Base-by-base conservation (phyloP, 164 flowering plant genomes). In the Hamamelis virginiana region DNA sequence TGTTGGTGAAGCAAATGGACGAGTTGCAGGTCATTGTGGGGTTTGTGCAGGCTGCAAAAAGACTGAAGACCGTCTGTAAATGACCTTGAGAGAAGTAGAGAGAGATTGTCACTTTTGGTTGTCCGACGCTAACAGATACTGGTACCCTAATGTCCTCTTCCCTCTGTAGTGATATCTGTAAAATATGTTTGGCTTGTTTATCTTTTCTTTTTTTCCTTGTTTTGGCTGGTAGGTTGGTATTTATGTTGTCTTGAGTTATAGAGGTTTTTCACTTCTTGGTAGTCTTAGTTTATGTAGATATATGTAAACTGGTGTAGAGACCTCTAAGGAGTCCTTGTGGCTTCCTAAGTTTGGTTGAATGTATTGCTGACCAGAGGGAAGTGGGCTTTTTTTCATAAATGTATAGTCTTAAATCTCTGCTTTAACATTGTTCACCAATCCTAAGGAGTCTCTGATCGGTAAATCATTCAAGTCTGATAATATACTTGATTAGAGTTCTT, bases 1-100 rank as follows among this genome's bases (percentile, higher is more conserved):
- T 61, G 47, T 64, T 73, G 56, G 67, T 82, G 84, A 63, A 94
- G 97, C 94, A 90, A 89, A 81, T 94, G 91, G 98, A 94, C 64
- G 98, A 94, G 89, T 71, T 90, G 82, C 96, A 94, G 83, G 98
- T 94, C n/a, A 90, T 94, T 23, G 79, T 78, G 18, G 93, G 92
- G 59, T 94, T 94, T 73, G 95, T 82, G 65, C 83, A 90, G 73
- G 89, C 96, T 41, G 96, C 97, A 0, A 94, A 87, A 87, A 83
- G 94, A 72, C 79, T 90, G 74, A 94, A 94, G 83, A 82, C 87
- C 4, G 82, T 84, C 41, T 87, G 95, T 87, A 87, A 87, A 74
- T 87, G 84, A 91, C 67, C 48, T 56, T 44, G 60, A 25, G 60
- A 65, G 45, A 62, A 43, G 46, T 27, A n/a, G 27, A 27, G 48